Base-by-base conservation (phyloP, 2,329 filamentous ascomycete species). In the Dothiorella sarmentorum region DNA sequence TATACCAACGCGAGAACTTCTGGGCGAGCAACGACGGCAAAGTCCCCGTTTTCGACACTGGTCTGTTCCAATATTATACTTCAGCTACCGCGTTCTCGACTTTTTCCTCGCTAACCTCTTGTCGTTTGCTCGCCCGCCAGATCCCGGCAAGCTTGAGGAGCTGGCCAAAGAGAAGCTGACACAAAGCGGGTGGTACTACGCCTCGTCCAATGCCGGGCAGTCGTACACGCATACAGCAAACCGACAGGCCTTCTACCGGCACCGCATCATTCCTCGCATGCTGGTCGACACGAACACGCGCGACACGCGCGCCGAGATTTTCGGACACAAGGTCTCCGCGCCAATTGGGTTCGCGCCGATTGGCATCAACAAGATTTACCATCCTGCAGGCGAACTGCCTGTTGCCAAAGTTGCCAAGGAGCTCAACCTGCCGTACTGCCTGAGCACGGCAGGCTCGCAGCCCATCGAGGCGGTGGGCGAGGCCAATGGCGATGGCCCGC, bases 301-400 rank as follows among this genome's bases (percentile, higher is more conserved):
- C 35, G 83, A 86, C 64, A 85, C 82, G 1, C 71, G 72, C 1
- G 82, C 82, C 11, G 73, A 72, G 3, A 82, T 88, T 61, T 87
- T 86, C 68, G 81, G 84, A 13, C 82, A 86, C 68, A 76, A 77
- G 49, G 79, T 84, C 13, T 75, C 78, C 2, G 83, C 83, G 0
- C 84, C 85, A 0, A 81, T 87, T 52, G 83, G 82, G n/a, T 85
- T 87, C 65, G 82, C 84, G 0, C 84, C 84, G 0, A 80, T 87
- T 26, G 84, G 85, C 4, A 86, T 87, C 63, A 86, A 87, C 73
- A 81, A 82, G 61, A 87, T 87, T 64, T 87, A 86, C 71, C 78
- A 87, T 63, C 76, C 78, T 0, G 67, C 71, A 0, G 84, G 81
- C 37, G 85, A 88, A 66, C 67, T 84, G 0, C 78, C 82, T 0